These are phyloP conservation scores for Gonapodya prolifera DNA, from an alignment of 192 early-diverging fungal genomes.

Conservation along the genomic window DNA sequence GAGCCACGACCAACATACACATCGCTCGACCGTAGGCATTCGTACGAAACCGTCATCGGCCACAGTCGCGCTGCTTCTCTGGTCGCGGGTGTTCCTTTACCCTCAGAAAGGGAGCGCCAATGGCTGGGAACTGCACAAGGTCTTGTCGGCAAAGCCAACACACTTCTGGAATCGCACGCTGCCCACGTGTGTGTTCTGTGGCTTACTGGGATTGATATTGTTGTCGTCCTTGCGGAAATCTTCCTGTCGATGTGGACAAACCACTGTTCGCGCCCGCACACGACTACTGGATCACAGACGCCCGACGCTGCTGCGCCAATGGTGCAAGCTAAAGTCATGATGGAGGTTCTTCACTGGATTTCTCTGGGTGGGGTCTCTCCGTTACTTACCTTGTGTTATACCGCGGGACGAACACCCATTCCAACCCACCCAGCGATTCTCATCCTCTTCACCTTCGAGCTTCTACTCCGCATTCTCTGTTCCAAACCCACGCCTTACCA, in stretches of 20 bases:
- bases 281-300: not conserved
- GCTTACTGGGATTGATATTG: not conserved
- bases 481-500: not conserved
- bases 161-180: not conserved
- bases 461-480: not conserved
- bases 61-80: not conserved
- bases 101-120: not conserved
- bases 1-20: not conserved
- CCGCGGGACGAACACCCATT: not conserved
- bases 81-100: not conserved
- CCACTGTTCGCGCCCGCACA: not conserved
- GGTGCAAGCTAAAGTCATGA: not conserved
- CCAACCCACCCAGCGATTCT: not conserved
- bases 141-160: not conserved
- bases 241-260: not conserved
- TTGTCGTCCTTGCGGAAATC: not conserved
- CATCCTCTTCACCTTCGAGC: not conserved
- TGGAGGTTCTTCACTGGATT: not conserved
- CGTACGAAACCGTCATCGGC: not conserved
- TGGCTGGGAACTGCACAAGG: too few relatives aligned
- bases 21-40: not conserved
- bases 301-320: not conserved
- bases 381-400: not conserved
- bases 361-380: not conserved
- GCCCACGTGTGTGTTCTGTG: not conserved